These are phyloP conservation scores for Dryas integrifolia DNA, from an alignment of 331 rosid species.

Conservation along the genomic window DNA sequence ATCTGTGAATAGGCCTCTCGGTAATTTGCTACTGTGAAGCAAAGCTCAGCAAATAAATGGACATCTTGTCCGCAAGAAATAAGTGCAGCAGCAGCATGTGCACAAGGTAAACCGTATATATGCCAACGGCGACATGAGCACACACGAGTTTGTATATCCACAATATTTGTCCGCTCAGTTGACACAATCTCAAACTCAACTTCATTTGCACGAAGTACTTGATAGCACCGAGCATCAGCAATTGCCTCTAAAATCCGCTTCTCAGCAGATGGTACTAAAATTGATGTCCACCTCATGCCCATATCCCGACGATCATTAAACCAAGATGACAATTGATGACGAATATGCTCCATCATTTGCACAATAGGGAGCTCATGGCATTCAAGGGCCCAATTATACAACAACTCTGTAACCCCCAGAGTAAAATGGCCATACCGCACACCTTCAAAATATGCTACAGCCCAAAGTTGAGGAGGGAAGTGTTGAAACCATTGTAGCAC, in stretches of 20 bases:
- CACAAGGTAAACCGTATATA: constrained; percentile 92
- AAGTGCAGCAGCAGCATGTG: constrained; percentile 97
- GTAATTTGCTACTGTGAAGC: constrained; percentile 78
- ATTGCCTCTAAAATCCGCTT: constrained; percentile 80
- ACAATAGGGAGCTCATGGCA: constrained; percentile 94
- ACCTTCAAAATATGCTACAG: constrained; percentile 91
- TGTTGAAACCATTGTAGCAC: constrained; percentile 77
- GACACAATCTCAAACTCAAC: constrained; percentile 98
- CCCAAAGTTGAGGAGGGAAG: constrained; percentile 94
- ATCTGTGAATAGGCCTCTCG: constrained; percentile 68
- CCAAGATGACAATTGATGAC: constrained; percentile 69
- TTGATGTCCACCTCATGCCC: constrained; percentile 79
- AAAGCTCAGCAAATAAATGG: constrained; percentile 81
- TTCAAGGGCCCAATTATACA: constrained; percentile 95
- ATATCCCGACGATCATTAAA: constrained; percentile 62
- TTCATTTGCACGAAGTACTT: constrained; percentile 95
- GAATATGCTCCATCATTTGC: constrained; percentile 95
- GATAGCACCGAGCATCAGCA: constrained; percentile 92
- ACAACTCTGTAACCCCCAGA: constrained; percentile 79
- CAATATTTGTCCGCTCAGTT: constrained; percentile 91
- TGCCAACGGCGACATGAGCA: constrained; percentile 99
- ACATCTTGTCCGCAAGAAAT: constrained; percentile 88
- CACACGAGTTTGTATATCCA: constrained; percentile 76
- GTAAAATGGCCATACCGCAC: constrained; percentile 90
- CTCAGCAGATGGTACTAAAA: constrained; percentile 92